Evolutionary conservation across 2,329 filamentous ascomycete species (phyloP).

Genomic region (Fusarium verticillioides): DNA sequence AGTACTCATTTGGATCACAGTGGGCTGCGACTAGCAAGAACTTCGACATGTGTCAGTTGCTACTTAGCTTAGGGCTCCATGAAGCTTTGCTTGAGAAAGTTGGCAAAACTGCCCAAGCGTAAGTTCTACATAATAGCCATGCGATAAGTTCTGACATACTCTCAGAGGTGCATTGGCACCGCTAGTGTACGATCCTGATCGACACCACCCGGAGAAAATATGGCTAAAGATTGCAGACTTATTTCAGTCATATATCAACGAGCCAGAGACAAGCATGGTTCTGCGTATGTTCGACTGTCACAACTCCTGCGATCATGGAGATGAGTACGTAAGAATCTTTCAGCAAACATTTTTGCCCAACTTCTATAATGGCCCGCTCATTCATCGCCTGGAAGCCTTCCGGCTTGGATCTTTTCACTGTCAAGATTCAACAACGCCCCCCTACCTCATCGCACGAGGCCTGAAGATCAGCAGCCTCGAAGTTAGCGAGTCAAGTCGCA

Average conservation of each 20-base stretch:
- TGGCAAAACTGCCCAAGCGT: background rate
- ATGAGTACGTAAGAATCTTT: slow-evolving; percentile 22
- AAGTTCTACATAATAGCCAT: background rate
- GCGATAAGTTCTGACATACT: background rate
- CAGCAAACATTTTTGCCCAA: slow-evolving; percentile 31
- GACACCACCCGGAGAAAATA: background rate
- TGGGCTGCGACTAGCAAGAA: slow-evolving; percentile 4
- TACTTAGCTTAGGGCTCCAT: slow-evolving; percentile 29
- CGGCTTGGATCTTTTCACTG: slow-evolving; percentile 35
- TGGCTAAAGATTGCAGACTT: slow-evolving; percentile 18
- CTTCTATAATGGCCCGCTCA: slow-evolving; percentile 5
- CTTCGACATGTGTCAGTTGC: slow-evolving; percentile 28
- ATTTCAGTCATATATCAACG: slow-evolving; percentile 37
- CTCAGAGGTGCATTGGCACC: slow-evolving; percentile 1
- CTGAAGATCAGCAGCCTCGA: background rate
- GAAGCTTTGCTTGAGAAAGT: background rate
- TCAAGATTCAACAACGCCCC: rapidly evolving
- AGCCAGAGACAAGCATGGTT: slow-evolving; percentile 20
- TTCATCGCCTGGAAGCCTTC: slow-evolving; percentile 39
- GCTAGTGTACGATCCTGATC: background rate
- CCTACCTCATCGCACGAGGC: slow-evolving; percentile 17
- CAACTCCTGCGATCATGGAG: background rate
- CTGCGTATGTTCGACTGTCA: slow-evolving; percentile 33
- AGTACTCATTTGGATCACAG: background rate
- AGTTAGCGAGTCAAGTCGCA: slow-evolving; percentile 19